Evolutionary conservation across 768 basidiomycete genomes (phyloP).

Genomic region (Xerocomus potaroensis): DNA sequence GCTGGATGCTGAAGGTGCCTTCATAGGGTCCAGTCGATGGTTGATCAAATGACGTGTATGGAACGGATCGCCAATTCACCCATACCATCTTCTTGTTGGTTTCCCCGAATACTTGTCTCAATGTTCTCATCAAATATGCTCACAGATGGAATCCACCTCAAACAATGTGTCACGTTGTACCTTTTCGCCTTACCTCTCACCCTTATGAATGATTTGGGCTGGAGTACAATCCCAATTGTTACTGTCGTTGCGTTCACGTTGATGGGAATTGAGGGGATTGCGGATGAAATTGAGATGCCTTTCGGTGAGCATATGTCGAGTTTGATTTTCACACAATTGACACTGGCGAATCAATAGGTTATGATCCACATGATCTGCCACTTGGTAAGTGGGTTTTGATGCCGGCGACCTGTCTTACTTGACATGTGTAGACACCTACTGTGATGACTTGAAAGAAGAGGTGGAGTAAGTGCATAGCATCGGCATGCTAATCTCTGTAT

Average conservation of each 20-base stretch:
- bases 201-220: slow-evolving; percentile 76
- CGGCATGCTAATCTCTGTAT: not conserved
- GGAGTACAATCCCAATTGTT: slow-evolving; percentile 80
- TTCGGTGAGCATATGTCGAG: slow-evolving; percentile 54
- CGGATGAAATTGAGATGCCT: slow-evolving; percentile 92
- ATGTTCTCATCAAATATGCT: slow-evolving; percentile 7
- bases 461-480: slow-evolving; percentile 53
- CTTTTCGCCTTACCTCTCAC: slow-evolving; percentile 88
- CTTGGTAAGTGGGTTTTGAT: slow-evolving; percentile 48
- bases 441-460: slow-evolving; percentile 82
- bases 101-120: slow-evolving; percentile 1
- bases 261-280: slow-evolving; percentile 95
- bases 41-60: slow-evolving; percentile 81
- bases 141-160: slow-evolving; percentile 82
- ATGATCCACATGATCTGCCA: slow-evolving; percentile 66
- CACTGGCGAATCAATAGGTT: slow-evolving; percentile 35
- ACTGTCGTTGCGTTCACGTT: slow-evolving; percentile 87
- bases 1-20: slow-evolving; percentile 4
- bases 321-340: not conserved
- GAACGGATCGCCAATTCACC: slow-evolving; percentile 90
- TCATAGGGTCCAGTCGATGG: slow-evolving; percentile 69
- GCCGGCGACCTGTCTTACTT: not conserved
- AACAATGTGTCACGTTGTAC: slow-evolving; percentile 93
- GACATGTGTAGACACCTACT: slow-evolving; percentile 62
- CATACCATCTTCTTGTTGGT: slow-evolving; percentile 70